Evolutionary conservation across 2,329 filamentous ascomycete genomes (phyloP), one percentile per base, ranked within the genome.

Genomic region (Penicillium olsonii): DNA sequence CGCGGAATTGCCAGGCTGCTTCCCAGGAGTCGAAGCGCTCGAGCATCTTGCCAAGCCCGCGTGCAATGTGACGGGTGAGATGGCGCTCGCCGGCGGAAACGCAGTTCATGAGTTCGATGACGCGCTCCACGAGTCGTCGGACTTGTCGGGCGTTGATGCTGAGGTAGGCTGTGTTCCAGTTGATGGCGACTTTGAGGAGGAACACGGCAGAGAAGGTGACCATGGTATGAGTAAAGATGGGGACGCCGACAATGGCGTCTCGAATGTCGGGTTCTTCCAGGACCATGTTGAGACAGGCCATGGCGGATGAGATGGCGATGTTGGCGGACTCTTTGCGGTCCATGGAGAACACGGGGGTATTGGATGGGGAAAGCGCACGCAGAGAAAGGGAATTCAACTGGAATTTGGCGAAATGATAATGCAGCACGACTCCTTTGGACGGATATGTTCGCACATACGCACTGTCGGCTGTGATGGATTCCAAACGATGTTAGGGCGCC

Each of bases 321-420:
- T 73, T 73, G 18, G 73, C 73, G 3, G 68, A 71, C 54, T 74
- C 71, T 56, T 72, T 74, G 46, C 70, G 72, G 38, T 74, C 71
- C 60, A 75, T 69, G 11, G 72, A 74, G 48, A 74, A 72, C 9
- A 69, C 62, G 0, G 71, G 71, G 0, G 71, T 70, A 41, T 71
- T 72, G 11, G 66, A 73, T 45, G 75, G 68, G 52, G 73, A 69
- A 54, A 77, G 68, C 4, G 75, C 54, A 56, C 69, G 65, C 9
- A 71, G 63, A 3, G 69, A 69, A 19, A 74, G 67, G 5, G 70
- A 74, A 54, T 80, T 78, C 17, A 81, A 70, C 53, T 80, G 77
- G 39, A 81, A 75, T 53, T 78, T 78, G 18, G 76, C 77, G 45
- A 81, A 78, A 53, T 80, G 75, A 54, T 77, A 78, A 59, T 81